Percentiles rank a stretch among this genome's conserved stretches.
Conservation (phyloP, 2,329 filamentous ascomycete genomes). For the Aspergillus amoenus region DNA sequence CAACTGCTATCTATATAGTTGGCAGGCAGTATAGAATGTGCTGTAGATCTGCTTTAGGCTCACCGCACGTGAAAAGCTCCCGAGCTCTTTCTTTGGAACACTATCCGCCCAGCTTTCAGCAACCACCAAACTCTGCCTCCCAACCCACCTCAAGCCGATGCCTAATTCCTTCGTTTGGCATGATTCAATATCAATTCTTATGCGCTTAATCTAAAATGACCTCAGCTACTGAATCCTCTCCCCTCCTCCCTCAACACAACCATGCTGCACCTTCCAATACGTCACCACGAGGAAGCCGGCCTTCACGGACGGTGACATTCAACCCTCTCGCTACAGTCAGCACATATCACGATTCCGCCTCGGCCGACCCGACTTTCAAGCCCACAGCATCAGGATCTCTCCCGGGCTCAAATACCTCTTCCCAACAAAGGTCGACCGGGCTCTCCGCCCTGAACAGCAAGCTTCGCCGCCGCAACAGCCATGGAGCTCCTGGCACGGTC, state of each 20-base stretch:
- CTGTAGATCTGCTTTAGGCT: background rate
- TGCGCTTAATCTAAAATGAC: slow-evolving; percentile 28
- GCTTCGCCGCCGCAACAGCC: slow-evolving; percentile 80
- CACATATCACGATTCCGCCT: slow-evolving; percentile 42
- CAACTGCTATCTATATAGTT: slow-evolving; percentile 9
- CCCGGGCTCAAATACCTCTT: slow-evolving; percentile 31
- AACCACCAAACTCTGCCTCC: slow-evolving; percentile 4
- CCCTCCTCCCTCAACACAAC: slow-evolving; percentile 40
- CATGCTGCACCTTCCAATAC: slow-evolving; percentile 30
- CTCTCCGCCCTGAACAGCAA: slow-evolving; percentile 84
- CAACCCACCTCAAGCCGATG: background rate
- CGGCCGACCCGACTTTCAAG: slow-evolving; percentile 42
- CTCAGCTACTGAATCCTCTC: slow-evolving; percentile 42
- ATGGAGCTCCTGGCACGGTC: slow-evolving; percentile 58
- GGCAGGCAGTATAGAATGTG: background rate
- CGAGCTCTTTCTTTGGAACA: slow-evolving; percentile 14
- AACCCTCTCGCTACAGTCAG: slow-evolving; percentile 48
- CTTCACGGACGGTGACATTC: slow-evolving; percentile 48
- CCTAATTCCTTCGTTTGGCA: slow-evolving; percentile 16
- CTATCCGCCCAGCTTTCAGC: slow-evolving; percentile 9
- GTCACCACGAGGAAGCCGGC: slow-evolving; percentile 39
- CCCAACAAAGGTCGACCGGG: slow-evolving; percentile 54
- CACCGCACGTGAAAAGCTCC: slow-evolving; percentile 23
- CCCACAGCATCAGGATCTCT: slow-evolving; percentile 41
- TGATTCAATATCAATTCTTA: slow-evolving; percentile 14